These are phyloP conservation scores for Hypocreales sp. DNA, from an alignment of 2,329 filamentous ascomycete species.

Conservation along the genomic window DNA sequence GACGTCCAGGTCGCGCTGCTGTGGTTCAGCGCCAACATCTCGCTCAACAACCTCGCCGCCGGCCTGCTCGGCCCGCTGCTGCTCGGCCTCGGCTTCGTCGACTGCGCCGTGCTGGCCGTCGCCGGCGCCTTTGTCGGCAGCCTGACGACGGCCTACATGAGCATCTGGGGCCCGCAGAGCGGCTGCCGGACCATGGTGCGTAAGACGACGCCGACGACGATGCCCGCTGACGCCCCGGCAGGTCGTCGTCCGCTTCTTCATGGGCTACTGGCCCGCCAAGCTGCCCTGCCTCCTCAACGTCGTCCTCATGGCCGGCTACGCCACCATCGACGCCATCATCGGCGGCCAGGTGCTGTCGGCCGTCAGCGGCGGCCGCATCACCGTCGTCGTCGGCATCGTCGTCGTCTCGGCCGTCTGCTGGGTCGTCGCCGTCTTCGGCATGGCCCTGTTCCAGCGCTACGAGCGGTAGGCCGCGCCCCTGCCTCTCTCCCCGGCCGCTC, in stretches of 20 bases:
- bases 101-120: slow-evolving; percentile 54
- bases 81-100: slow-evolving; percentile 57
- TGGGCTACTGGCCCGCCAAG: slow-evolving; percentile 43
- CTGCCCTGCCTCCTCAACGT: slow-evolving; percentile 14
- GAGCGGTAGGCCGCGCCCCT: slow-evolving; percentile 29
- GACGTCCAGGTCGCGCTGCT: slow-evolving; percentile 23
- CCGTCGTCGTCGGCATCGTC: slow-evolving; percentile 59
- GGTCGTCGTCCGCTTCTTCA: slow-evolving; percentile 60
- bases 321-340: slow-evolving; percentile 63
- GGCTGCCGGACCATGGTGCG: slow-evolving; percentile 59
- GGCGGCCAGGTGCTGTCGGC: slow-evolving; percentile 64
- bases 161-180: slow-evolving; percentile 58
- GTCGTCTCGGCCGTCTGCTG: slow-evolving; percentile 60
- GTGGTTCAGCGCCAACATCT: slow-evolving; percentile 29
- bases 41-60: slow-evolving; percentile 40
- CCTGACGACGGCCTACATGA: slow-evolving; percentile 60
- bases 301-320: slow-evolving; percentile 64
- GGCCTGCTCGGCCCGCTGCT: slow-evolving; percentile 53
- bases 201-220: no score
- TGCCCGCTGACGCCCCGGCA: slow-evolving; percentile 1
- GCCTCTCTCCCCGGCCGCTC: accelerated
- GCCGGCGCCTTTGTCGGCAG: slow-evolving; percentile 66
- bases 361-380: slow-evolving; percentile 48
- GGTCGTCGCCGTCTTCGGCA: slow-evolving; percentile 50
- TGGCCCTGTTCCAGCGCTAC: slow-evolving; percentile 49